These are phyloP conservation scores for Candida sphagnicola DNA, from an alignment of 805 yeast species.

Conservation along the genomic window DNA sequence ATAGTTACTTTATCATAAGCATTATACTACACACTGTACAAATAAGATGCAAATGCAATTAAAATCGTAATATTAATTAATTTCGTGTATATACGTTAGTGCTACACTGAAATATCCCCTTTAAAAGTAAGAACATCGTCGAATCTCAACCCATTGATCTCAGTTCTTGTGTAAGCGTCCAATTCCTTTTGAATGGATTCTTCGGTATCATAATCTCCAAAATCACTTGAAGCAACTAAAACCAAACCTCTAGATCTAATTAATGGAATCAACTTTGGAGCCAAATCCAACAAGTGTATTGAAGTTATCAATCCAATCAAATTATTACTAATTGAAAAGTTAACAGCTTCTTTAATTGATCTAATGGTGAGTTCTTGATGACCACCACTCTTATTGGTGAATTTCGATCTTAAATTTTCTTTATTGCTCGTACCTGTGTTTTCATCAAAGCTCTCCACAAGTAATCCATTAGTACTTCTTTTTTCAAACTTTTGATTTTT, in stretches of 20 bases:
- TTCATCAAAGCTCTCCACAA: constrained; percentile 18
- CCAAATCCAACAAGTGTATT: constrained; percentile 60
- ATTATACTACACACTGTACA: not conserved
- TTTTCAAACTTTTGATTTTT: constrained; percentile 29
- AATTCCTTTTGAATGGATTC: constrained; percentile 25
- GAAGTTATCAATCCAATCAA: constrained; percentile 82
- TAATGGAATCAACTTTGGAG: constrained; percentile 70
- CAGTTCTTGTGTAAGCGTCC: constrained; percentile 37
- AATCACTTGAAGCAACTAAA: constrained; percentile 63
- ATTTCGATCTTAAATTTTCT: not conserved
- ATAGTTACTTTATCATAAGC: too few relatives aligned
- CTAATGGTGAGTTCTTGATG: constrained; percentile 46
- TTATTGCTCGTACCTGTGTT: not conserved
- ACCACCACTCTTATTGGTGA: constrained; percentile 10
- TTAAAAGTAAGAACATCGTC: constrained; percentile 64
- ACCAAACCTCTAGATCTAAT: constrained; percentile 80
- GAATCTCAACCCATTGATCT: constrained; percentile 65
- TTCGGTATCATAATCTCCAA: constrained; percentile 20
- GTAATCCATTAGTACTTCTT: constrained; percentile 37
- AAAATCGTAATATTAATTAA: not conserved
- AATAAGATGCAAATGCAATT: not conserved
- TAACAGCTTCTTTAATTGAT: constrained; percentile 77
- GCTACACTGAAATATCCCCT: constrained; percentile 41
- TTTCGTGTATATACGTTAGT: not conserved
- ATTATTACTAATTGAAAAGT: constrained; percentile 77